Evolutionary conservation across 257 asterid species (phyloP).

Genomic region (Petrea volubilis): DNA sequence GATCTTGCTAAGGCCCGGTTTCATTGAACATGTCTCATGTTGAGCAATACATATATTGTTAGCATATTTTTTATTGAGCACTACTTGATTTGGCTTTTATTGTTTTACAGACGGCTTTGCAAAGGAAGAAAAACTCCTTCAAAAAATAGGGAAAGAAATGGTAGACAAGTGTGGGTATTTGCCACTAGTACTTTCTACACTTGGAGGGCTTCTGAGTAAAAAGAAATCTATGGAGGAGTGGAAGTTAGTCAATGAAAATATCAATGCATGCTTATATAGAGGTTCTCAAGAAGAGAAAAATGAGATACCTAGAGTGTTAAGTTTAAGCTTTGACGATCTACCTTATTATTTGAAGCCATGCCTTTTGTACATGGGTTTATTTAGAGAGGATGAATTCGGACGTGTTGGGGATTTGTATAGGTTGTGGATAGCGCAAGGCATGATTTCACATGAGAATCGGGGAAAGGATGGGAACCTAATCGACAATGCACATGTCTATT

Average conservation of each 20-base stretch:
- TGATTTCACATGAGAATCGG: background rate
- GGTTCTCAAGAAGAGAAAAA: background rate
- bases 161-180: background rate
- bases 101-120: background rate
- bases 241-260: slow-evolving; percentile 8
- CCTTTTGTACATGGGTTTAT: slow-evolving; percentile 1
- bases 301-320: background rate
- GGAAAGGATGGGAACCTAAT: background rate
- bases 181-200: slow-evolving; percentile 9
- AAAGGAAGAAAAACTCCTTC: background rate
- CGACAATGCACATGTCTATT: background rate
- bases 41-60: too few relatives aligned
- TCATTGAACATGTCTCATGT: too few relatives aligned
- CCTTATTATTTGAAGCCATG: slow-evolving; percentile 25
- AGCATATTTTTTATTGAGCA: too few relatives aligned
- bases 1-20: too few relatives aligned
- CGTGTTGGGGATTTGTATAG: background rate
- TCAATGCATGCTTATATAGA: background rate
- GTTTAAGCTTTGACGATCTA: slow-evolving; percentile 6
- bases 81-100: background rate
- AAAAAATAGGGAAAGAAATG: slow-evolving; percentile 9
- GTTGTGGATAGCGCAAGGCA: slow-evolving; percentile 23
- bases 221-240: background rate
- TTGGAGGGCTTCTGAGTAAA: slow-evolving; percentile 10
- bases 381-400: background rate